Percentiles rank a stretch among this genome's conserved stretches.
These are phyloP conservation scores for Babesia ovis DNA, from an alignment of 169 alveolate genomes.

Conservation along the genomic window DNA sequence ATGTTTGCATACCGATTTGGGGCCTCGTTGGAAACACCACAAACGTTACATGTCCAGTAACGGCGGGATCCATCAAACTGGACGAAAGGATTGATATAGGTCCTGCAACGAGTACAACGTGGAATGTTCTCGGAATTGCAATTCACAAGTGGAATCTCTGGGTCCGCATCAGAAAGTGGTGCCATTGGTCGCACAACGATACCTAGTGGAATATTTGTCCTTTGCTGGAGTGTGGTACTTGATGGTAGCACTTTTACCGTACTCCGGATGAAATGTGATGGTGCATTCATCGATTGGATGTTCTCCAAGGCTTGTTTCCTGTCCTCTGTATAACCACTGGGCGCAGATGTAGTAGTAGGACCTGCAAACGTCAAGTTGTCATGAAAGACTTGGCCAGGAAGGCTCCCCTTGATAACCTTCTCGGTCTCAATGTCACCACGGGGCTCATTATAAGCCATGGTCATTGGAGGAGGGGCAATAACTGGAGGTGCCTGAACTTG, in stretches of 20 bases:
- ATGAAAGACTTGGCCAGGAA: conserved; percentile 61
- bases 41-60: conserved; percentile 95
- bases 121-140: conserved; percentile 88
- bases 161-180: conserved; percentile 80
- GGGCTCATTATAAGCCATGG: neutral
- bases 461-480: conserved; percentile 32
- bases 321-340: conserved; percentile 4
- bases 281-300: conserved; percentile 50
- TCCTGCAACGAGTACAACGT: conserved; percentile 89
- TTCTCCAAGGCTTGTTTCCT: conserved; percentile 48
- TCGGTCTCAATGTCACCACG: neutral
- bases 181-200: conserved; percentile 82
- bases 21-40: conserved; percentile 91
- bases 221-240: conserved; percentile 78
- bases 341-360: conserved; percentile 1
- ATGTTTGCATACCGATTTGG: conserved; percentile 84
- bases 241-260: conserved; percentile 61
- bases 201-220: conserved; percentile 81
- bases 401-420: conserved; percentile 26
- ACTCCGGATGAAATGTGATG: conserved; percentile 57
- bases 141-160: conserved; percentile 85
- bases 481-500: conserved; percentile 17
- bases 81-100: conserved; percentile 96
- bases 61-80: conserved; percentile 92
- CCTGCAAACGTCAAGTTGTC: conserved; percentile 42